These are phyloP conservation scores for Ophiocordyceps robertsii DNA, from an alignment of 2,329 filamentous ascomycete species.

Conservation along the genomic window DNA sequence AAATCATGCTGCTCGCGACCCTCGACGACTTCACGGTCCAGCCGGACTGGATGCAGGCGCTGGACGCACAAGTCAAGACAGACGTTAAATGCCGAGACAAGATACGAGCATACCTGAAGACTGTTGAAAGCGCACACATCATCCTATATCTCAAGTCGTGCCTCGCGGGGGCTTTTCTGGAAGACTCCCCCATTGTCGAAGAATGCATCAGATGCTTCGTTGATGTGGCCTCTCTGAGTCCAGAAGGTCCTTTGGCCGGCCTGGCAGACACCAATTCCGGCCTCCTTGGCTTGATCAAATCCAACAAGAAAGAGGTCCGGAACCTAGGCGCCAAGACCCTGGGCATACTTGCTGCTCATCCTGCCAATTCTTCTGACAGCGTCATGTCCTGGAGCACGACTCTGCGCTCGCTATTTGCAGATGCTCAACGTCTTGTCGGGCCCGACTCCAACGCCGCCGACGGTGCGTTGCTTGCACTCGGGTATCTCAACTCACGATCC, in stretches of 20 bases:
- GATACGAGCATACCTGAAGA: slow-evolving; percentile 40
- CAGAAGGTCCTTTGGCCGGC: slow-evolving; percentile 35
- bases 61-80: slow-evolving; percentile 60
- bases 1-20: slow-evolving; percentile 36
- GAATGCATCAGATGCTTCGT: slow-evolving; percentile 39
- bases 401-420: slow-evolving; percentile 30
- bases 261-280: slow-evolving; percentile 34
- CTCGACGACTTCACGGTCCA: slow-evolving; percentile 44
- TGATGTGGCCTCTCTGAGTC: slow-evolving; percentile 34
- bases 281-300: slow-evolving; percentile 48
- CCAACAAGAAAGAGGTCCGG: slow-evolving; percentile 59
- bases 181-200: slow-evolving; percentile 26
- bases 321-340: slow-evolving; percentile 54
- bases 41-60: slow-evolving; percentile 70
- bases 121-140: slow-evolving; percentile 23
- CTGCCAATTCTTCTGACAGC: slow-evolving; percentile 22
- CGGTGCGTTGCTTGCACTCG: slow-evolving; percentile 31
- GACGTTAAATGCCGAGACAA: slow-evolving; percentile 50
- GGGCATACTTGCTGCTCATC: slow-evolving; percentile 64
- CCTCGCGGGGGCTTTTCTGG: slow-evolving; percentile 41
- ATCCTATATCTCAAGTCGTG: slow-evolving; percentile 36
- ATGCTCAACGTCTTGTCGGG: slow-evolving; percentile 26
- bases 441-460: slow-evolving; percentile 31
- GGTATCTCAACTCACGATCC: slow-evolving; percentile 28
- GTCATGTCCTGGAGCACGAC: slow-evolving; percentile 12